phyloP scores from a whole-genome alignment of 1,284 basidiomycete species.

The Sporisorium exsertum region DNA sequence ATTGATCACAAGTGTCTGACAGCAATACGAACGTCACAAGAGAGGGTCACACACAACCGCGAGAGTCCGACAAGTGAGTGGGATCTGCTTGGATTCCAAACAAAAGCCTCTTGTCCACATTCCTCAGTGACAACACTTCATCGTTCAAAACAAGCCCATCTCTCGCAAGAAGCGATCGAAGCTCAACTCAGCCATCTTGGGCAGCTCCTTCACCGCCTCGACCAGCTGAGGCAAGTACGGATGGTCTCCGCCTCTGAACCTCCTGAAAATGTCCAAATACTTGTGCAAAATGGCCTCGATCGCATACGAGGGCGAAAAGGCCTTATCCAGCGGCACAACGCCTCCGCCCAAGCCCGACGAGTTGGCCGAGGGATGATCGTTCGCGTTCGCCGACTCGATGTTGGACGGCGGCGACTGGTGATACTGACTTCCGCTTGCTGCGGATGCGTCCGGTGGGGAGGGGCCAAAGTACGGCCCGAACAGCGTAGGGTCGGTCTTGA shows the following conservation, averaged over 20 bases:
- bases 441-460: conserved; percentile 17
- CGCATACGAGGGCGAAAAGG: conserved; percentile 40
- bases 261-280: conserved; percentile 54
- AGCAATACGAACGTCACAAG: conserved; percentile 1
- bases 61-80: neutral
- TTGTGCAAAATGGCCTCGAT: conserved; percentile 58
- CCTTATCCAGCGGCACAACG: conserved; percentile 28
- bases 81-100: neutral
- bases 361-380: conserved; percentile 23
- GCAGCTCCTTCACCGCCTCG: conserved; percentile 54
- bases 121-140: too few species aligned
- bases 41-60: too few species aligned
- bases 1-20: neutral
- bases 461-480: conserved; percentile 47
- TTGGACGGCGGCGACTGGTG: conserved; percentile 10
- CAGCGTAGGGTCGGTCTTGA: conserved; percentile 38
- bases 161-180: conserved; percentile 43
- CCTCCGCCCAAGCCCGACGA: conserved; percentile 5
- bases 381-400: neutral
- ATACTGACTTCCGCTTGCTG: neutral
- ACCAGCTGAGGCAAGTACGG: conserved; percentile 51
- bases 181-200: conserved; percentile 47
- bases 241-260: conserved; percentile 55
- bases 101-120: too few species aligned
- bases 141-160: conserved; percentile 32